phyloP scores from a whole-genome alignment of 768 basidiomycete species.

The Mycena galericulata region DNA sequence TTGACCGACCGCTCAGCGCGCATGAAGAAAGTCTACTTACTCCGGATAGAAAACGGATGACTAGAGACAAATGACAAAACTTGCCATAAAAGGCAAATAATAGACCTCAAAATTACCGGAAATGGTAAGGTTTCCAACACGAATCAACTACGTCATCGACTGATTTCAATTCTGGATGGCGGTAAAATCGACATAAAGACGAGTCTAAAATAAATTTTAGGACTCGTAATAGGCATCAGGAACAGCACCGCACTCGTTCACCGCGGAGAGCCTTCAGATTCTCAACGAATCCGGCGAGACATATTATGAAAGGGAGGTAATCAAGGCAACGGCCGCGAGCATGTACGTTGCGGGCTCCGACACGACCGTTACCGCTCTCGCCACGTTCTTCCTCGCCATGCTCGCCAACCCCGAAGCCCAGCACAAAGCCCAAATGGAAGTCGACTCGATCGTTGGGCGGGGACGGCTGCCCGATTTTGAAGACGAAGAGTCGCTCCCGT shows the following conservation, averaged over 20 bases:
- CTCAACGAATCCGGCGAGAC: background rate
- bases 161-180: too few species aligned
- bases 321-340: conserved; percentile 6
- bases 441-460: conserved; percentile 48
- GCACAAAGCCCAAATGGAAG: conserved; percentile 48
- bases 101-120: too few species aligned
- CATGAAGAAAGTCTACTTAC: too few species aligned
- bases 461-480: conserved; percentile 48
- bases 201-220: too few species aligned
- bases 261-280: background rate
- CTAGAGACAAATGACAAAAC: too few species aligned
- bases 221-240: conserved; percentile 22
- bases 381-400: conserved; percentile 35
- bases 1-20: too few species aligned
- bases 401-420: conserved; percentile 41
- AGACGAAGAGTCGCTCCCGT: too few species aligned
- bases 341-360: conserved; percentile 14
- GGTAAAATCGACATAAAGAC: too few species aligned
- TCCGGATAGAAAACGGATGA: too few species aligned
- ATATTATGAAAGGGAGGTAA: background rate
- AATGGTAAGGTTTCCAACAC: too few species aligned
- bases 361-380: background rate
- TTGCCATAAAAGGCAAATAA: too few species aligned
- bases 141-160: too few species aligned
- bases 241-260: background rate